Evolutionary conservation across 306 rosid genomes (phyloP).

Genomic region (Mimosa bimucronata): DNA sequence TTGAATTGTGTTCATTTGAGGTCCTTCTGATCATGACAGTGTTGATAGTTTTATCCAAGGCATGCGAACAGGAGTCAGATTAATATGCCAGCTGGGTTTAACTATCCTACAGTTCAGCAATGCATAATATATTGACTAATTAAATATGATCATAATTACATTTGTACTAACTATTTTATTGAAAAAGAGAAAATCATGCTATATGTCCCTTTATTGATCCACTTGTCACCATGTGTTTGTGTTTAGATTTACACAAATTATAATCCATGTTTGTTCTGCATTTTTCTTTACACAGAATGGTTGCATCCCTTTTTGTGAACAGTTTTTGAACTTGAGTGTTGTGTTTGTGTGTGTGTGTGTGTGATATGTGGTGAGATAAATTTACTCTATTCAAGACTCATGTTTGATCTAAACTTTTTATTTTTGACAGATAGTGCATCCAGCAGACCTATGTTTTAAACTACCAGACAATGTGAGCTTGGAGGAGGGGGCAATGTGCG

Average conservation of each 20-base stretch:
- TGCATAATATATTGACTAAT: not conserved
- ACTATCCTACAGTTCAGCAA: not conserved
- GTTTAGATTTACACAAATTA: not conserved
- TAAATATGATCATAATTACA: not conserved
- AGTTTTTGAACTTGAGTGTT: conserved; percentile 66
- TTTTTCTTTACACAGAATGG: conserved; percentile 55
- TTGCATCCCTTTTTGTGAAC: conserved; percentile 67
- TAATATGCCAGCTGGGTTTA: not conserved
- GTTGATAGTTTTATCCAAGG: too few species aligned
- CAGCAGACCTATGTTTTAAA: conserved; percentile 82
- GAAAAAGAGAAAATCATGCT: not conserved
- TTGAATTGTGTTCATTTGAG: not conserved
- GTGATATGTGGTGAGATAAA: conserved; percentile 10
- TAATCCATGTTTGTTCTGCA: conserved; percentile 21
- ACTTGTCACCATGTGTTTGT: not conserved
- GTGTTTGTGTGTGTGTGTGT: not conserved
- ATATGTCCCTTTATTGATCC: not conserved
- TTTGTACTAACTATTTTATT: not conserved
- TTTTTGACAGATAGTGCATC: conserved; percentile 76
- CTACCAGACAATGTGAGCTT: conserved; percentile 85
- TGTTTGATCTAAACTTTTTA: conserved; percentile 27
- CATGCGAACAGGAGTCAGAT: not conserved
- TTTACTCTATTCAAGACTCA: not conserved
- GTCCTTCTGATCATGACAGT: not conserved
- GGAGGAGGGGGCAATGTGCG: conserved; percentile 98